Evolutionary conservation across 768 basidiomycete species (phyloP).

Genomic region (Phaffia australis): DNA sequence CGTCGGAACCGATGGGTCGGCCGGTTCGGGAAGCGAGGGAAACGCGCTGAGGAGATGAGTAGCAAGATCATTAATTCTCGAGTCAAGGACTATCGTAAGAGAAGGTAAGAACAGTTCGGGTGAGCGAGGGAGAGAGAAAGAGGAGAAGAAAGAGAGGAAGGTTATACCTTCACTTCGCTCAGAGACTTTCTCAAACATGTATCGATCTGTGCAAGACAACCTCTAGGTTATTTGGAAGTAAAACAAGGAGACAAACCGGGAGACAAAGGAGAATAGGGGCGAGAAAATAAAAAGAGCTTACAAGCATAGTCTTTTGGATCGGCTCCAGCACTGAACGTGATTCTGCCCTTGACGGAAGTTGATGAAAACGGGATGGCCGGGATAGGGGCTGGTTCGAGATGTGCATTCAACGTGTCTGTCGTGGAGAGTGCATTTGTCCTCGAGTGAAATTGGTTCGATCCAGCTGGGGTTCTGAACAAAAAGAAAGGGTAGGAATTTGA

Average conservation of each 20-base stretch:
- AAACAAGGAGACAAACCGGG: background rate
- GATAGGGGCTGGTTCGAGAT: constrained; percentile 30
- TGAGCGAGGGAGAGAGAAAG: background rate
- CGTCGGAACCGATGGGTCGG: too few relatives aligned
- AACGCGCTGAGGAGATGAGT: too few relatives aligned
- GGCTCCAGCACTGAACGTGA: constrained; percentile 31
- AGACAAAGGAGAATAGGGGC: background rate
- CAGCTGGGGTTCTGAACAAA: background rate
- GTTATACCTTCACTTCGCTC: constrained; percentile 67
- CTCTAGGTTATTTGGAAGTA: background rate
- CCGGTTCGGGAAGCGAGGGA: too few relatives aligned
- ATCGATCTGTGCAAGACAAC: constrained; percentile 45
- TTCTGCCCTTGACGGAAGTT: constrained; percentile 28
- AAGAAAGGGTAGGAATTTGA: background rate
- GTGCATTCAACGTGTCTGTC: constrained; percentile 40
- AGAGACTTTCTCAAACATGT: constrained; percentile 86
- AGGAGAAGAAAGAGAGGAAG: background rate
- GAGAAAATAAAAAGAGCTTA: constrained; percentile 3
- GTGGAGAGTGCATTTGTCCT: constrained; percentile 36
- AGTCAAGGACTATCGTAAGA: background rate
- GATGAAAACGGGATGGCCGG: constrained; percentile 26
- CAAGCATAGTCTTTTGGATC: constrained; percentile 36
- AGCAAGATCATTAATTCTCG: too few relatives aligned
- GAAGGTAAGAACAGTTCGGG: background rate
- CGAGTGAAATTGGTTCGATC: constrained; percentile 28